Conservation (phyloP, 148 eudicot species). For the Fagopyrum homotropicum region DNA sequence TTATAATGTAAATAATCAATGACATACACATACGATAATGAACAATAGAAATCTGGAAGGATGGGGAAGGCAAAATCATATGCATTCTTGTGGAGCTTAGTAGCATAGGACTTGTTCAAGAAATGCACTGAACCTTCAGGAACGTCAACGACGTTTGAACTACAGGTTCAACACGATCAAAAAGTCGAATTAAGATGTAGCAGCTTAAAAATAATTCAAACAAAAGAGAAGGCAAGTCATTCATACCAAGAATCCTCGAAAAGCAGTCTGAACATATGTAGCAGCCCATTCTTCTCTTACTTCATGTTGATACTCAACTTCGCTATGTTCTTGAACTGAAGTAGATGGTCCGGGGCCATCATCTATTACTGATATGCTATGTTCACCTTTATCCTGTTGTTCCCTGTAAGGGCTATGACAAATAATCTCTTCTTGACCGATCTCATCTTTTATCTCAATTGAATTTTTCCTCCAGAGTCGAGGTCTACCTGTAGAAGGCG, state of each 20-base stretch:
- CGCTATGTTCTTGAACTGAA: constrained; percentile 40
- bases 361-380: constrained; percentile 26
- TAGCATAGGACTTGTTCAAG: neutral
- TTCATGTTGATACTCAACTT: constrained; percentile 36
- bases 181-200: neutral
- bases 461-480: constrained; percentile 55
- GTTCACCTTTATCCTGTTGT: constrained; percentile 30
- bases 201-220: neutral
- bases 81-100: neutral
- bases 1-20: no score
- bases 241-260: constrained; percentile 90
- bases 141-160: neutral
- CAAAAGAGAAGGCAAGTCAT: neutral
- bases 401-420: constrained; percentile 16
- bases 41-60: neutral
- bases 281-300: constrained; percentile 81
- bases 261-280: constrained; percentile 71
- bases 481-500: constrained; percentile 31
- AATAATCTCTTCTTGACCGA: constrained; percentile 38
- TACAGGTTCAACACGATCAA: neutral
- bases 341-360: constrained; percentile 44
- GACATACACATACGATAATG: no score
- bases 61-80: neutral
- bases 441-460: constrained; percentile 38
- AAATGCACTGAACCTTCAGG: neutral